Evolutionary conservation across 768 basidiomycete species (phyloP).

Genomic region (Collybia mongolica): DNA sequence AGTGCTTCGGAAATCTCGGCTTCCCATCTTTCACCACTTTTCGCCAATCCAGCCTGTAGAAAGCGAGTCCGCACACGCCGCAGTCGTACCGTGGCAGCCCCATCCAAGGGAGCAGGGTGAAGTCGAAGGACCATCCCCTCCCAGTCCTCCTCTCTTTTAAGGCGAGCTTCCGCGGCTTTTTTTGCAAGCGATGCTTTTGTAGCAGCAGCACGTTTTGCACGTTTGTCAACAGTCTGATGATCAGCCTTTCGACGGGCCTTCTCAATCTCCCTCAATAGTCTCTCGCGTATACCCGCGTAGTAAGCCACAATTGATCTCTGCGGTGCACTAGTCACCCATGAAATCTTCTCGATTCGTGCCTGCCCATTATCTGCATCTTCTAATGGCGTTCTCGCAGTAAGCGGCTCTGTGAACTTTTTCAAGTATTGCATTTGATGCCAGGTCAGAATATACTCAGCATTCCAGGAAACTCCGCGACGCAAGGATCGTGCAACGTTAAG

Average conservation of each 20-base stretch:
- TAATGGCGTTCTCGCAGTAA: slow-evolving; percentile 44
- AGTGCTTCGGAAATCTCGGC: slow-evolving; percentile 55
- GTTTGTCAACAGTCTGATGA: slow-evolving; percentile 28
- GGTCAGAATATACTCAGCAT: slow-evolving; percentile 55
- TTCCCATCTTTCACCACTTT: slow-evolving; percentile 60
- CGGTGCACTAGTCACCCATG: slow-evolving; percentile 58
- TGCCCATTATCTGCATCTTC: slow-evolving; percentile 42
- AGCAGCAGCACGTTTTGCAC: slow-evolving; percentile 36
- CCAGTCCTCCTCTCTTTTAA: slow-evolving; percentile 67
- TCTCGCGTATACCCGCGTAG: slow-evolving; percentile 38
- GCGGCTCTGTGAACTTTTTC: slow-evolving; percentile 43
- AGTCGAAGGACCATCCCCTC: slow-evolving; percentile 49
- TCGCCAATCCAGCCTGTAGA: slow-evolving; percentile 52
- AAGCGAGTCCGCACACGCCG: slow-evolving; percentile 56
- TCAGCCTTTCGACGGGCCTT: slow-evolving; percentile 36
- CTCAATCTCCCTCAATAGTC: slow-evolving; percentile 40
- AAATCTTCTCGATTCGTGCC: slow-evolving; percentile 42
- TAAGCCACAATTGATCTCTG: slow-evolving; percentile 42
- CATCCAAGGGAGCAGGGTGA: slow-evolving; percentile 51
- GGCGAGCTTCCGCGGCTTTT: slow-evolving; percentile 64
- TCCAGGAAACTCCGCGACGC: slow-evolving; percentile 63
- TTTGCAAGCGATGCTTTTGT: slow-evolving; percentile 52
- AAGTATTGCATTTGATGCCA: slow-evolving; percentile 71
- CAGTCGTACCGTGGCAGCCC: slow-evolving; percentile 48
- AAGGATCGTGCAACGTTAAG: slow-evolving; percentile 44